phyloP scores from a whole-genome alignment of 2,329 filamentous ascomycete genomes.

The Emmonsiellopsis sp. region DNA sequence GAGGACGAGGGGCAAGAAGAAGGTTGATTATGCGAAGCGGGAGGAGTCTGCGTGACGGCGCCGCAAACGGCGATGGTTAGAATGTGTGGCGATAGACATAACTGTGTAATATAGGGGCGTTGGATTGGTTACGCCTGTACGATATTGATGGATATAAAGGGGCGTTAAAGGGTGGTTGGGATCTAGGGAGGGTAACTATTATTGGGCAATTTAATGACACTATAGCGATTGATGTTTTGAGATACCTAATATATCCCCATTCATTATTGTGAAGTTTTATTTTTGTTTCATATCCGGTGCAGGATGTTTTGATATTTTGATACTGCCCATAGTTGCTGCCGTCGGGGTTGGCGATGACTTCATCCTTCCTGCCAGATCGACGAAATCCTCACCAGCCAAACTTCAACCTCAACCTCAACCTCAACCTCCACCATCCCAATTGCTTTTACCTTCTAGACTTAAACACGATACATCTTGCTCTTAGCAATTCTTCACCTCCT shows the following conservation, averaged over 20 bases:
- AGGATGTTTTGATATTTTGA: too few species aligned
- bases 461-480: background rate
- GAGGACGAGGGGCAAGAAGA: conserved; percentile 1
- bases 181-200: background rate
- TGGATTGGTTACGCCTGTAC: background rate
- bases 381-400: background rate
- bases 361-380: background rate
- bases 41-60: background rate
- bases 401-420: background rate
- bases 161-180: background rate
- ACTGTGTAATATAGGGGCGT: background rate
- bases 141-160: background rate
- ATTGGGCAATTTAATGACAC: background rate
- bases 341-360: too few species aligned
- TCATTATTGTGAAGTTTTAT: too few species aligned
- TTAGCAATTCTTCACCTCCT: background rate
- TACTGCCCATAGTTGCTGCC: too few species aligned
- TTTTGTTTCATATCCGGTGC: too few species aligned
- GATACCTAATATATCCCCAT: too few species aligned
- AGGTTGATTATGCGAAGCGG: conserved; percentile 2
- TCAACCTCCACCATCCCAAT: background rate
- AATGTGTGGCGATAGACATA: too few species aligned
- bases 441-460: background rate
- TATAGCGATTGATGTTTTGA: background rate
- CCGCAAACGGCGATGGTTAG: too few species aligned